phyloP scores from a whole-genome alignment of 2,329 filamentous ascomycete species.

The Sphaerostilbella broomeana region DNA sequence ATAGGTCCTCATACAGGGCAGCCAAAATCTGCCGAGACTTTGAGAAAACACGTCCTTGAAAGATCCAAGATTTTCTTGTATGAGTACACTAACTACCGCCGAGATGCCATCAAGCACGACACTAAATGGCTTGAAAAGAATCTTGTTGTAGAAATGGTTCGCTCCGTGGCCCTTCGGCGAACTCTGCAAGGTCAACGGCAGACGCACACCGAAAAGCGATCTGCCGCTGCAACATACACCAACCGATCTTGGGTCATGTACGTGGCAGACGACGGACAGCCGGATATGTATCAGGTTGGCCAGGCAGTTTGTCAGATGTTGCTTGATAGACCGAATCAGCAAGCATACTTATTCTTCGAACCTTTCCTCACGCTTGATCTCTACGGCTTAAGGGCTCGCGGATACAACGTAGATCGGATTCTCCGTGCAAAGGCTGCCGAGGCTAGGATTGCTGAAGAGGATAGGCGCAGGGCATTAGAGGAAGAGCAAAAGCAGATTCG shows the following conservation, averaged over 20 bases:
- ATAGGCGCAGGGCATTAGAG: slow-evolving; percentile 66
- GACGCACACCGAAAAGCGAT: slow-evolving; percentile 66
- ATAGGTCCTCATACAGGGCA: slow-evolving; percentile 62
- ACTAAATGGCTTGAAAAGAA: slow-evolving; percentile 86
- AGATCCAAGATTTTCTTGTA: slow-evolving; percentile 85
- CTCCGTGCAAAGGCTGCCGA: slow-evolving; percentile 82
- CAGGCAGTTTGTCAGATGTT: slow-evolving; percentile 78
- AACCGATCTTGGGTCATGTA: slow-evolving; percentile 61
- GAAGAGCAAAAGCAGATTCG: slow-evolving; percentile 64
- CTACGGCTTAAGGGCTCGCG: slow-evolving; percentile 72
- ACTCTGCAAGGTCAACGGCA: slow-evolving; percentile 66
- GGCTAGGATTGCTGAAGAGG: slow-evolving; percentile 77
- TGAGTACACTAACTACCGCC: slow-evolving; percentile 61
- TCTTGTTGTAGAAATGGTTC: slow-evolving; percentile 69
- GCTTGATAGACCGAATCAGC: slow-evolving; percentile 74
- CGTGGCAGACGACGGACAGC: slow-evolving; percentile 60
- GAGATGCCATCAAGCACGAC: slow-evolving; percentile 78
- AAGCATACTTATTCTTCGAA: slow-evolving; percentile 85
- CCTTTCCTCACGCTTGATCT: slow-evolving; percentile 83
- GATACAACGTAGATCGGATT: slow-evolving; percentile 95
- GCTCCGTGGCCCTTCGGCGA: slow-evolving; percentile 68
- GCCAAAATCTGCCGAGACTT: slow-evolving; percentile 59
- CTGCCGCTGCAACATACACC: slow-evolving; percentile 57
- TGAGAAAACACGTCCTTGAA: slow-evolving; percentile 80
- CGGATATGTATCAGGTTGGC: slow-evolving; percentile 87